Evolutionary conservation across 2,329 filamentous ascomycete genomes (phyloP).

Genomic region (Torrubiellomyces zombiae): DNA sequence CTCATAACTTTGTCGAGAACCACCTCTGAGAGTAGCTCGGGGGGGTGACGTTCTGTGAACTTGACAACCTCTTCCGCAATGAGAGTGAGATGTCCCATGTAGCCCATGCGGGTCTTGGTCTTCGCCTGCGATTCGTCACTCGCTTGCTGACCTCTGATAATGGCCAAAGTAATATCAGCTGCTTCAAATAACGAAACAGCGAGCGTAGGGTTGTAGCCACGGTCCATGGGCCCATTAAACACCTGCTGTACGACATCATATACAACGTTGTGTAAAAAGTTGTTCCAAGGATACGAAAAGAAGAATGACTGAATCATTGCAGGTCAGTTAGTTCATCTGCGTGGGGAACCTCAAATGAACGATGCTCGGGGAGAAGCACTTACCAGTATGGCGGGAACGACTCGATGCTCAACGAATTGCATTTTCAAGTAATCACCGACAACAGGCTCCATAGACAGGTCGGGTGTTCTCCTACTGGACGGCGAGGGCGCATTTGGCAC

Average conservation of each 20-base stretch:
- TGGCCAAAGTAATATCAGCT: constrained; percentile 76
- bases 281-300: constrained; percentile 98
- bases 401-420: constrained; percentile 85
- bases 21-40: constrained; percentile 66
- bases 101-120: constrained; percentile 81
- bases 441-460: constrained; percentile 39
- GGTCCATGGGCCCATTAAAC: constrained; percentile 95
- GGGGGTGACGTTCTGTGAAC: constrained; percentile 86
- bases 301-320: constrained; percentile 89
- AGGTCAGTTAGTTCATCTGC: no score
- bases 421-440: constrained; percentile 92
- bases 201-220: constrained; percentile 77
- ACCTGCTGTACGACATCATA: constrained; percentile 99
- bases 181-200: constrained; percentile 88
- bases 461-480: no score
- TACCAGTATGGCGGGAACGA: constrained; percentile 91
- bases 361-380: constrained; percentile 24
- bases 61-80: constrained; percentile 98
- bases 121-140: constrained; percentile 75
- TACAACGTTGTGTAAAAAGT: constrained; percentile 96
- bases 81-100: constrained; percentile 94
- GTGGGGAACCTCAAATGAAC: no score
- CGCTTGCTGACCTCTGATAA: constrained; percentile 74
- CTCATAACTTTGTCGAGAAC: constrained; percentile 83
- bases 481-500: no score